These are phyloP conservation scores for Phytophthora kernoviae DNA, from an alignment of 352 stramenopile species.

Conservation along the genomic window DNA sequence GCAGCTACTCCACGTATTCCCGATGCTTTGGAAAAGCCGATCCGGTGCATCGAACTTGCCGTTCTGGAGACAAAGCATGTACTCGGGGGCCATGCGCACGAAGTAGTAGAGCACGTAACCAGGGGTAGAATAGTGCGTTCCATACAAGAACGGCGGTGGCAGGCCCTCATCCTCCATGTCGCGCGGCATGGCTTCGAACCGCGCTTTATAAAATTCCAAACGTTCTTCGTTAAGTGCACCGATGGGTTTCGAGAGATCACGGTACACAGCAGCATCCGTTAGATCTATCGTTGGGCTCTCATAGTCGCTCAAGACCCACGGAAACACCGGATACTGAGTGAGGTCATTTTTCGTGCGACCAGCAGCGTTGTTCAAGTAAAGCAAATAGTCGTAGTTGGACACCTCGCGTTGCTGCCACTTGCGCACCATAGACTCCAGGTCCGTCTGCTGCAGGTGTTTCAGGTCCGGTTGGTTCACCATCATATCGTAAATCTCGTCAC, in stretches of 20 bases:
- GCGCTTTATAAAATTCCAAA: conserved; percentile 86
- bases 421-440: conserved; percentile 77
- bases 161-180: conserved; percentile 82
- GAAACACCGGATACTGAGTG: conserved; percentile 98
- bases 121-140: conserved; percentile 92
- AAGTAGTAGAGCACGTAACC: conserved; percentile 99
- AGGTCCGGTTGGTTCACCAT: conserved; percentile 81
- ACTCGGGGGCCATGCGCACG: conserved; percentile 96
- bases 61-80: conserved; percentile 96
- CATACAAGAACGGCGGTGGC: conserved; percentile 96
- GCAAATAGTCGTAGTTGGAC: conserved; percentile 95
- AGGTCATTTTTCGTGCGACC: conserved; percentile 90
- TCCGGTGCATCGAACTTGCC: conserved; percentile 99
- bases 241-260: conserved; percentile 95
- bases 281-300: conserved; percentile 83
- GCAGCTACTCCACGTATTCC: conserved; percentile 91
- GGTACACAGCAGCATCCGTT: conserved; percentile 82
- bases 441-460: conserved; percentile 60
- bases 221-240: conserved; percentile 92
- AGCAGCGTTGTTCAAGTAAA: conserved; percentile 89
- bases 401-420: conserved; percentile 89
- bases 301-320: conserved; percentile 96
- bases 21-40: conserved; percentile 96
- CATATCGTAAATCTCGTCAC: conserved; percentile 87
- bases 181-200: conserved; percentile 91